Evolutionary conservation across 805 yeast genomes (phyloP).

Genomic region (Yamadazyma insecticola): DNA sequence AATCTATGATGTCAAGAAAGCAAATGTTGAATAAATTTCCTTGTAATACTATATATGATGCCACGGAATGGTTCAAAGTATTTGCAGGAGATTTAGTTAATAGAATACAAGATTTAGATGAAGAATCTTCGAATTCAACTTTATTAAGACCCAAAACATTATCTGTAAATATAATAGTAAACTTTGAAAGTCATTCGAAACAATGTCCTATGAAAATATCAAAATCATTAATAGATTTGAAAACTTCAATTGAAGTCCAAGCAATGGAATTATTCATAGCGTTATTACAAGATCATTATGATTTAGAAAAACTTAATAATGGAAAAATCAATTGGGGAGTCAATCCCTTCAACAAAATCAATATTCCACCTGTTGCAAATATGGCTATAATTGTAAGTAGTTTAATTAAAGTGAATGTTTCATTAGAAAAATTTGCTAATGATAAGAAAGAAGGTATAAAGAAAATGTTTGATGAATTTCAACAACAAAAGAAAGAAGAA

Average conservation of each 20-base stretch:
- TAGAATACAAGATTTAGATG: conserved; percentile 68
- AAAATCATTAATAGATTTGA: conserved; percentile 33
- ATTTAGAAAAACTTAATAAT: conserved; percentile 18
- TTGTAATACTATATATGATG: conserved; percentile 51
- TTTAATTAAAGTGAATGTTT: conserved; percentile 23
- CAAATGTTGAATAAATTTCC: conserved; percentile 58
- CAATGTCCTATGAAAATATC: conserved; percentile 38
- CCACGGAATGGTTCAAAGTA: conserved; percentile 74
- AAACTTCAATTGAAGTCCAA: conserved; percentile 18
- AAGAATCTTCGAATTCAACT: conserved; percentile 43
- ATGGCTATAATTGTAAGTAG: conserved; percentile 47
- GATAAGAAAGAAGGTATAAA: too few relatives aligned
- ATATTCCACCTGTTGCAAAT: conserved; percentile 41
- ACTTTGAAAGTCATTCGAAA: conserved; percentile 26
- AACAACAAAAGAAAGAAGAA: too few relatives aligned
- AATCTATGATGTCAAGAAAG: conserved; percentile 87
- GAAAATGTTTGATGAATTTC: too few relatives aligned
- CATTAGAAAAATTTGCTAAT: too few relatives aligned
- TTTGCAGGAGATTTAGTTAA: conserved; percentile 75
- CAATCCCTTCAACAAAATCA: conserved; percentile 14
- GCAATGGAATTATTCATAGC: conserved; percentile 41
- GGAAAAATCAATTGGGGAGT: conserved; percentile 10
- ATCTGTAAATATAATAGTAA: conserved; percentile 30
- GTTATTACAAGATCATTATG: conserved; percentile 21
- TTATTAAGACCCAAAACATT: conserved; percentile 53